Conservation (phyloP, 306 rosid species). For the Pyrus bretschneideri region DNA sequence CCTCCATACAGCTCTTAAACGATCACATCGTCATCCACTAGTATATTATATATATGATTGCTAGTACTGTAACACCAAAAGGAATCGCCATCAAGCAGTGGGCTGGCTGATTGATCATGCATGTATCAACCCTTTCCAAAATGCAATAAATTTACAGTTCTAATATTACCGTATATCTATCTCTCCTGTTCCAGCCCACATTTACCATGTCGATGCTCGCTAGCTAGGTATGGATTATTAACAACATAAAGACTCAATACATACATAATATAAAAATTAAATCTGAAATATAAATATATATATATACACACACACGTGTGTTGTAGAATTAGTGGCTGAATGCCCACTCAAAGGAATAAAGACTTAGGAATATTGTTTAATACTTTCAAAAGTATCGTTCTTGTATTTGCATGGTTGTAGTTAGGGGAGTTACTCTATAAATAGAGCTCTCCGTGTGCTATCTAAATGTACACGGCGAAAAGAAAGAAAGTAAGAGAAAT, state of each 20-base stretch:
- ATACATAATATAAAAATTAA: neutral
- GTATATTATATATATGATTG: neutral
- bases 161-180: neutral
- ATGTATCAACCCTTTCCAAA: slow-evolving; percentile 15
- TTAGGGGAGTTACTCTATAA: too few species aligned
- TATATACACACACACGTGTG: too few species aligned
- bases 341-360: too few species aligned
- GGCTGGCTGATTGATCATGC: neutral
- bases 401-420: too few species aligned
- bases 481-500: too few species aligned
- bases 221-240: too few species aligned
- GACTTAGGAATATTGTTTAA: too few species aligned
- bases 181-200: neutral
- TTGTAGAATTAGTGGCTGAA: too few species aligned
- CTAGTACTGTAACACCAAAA: neutral
- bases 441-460: too few species aligned
- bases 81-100: neutral
- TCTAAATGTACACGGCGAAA: too few species aligned
- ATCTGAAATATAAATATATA: too few species aligned
- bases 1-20: slow-evolving; percentile 6
- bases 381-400: too few species aligned
- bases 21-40: neutral
- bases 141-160: neutral
- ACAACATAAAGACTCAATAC: neutral
- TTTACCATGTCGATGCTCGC: neutral